Base-by-base conservation (phyloP, 805 yeast genomes). In the Zygosaccharomyces gambellarensis region DNA sequence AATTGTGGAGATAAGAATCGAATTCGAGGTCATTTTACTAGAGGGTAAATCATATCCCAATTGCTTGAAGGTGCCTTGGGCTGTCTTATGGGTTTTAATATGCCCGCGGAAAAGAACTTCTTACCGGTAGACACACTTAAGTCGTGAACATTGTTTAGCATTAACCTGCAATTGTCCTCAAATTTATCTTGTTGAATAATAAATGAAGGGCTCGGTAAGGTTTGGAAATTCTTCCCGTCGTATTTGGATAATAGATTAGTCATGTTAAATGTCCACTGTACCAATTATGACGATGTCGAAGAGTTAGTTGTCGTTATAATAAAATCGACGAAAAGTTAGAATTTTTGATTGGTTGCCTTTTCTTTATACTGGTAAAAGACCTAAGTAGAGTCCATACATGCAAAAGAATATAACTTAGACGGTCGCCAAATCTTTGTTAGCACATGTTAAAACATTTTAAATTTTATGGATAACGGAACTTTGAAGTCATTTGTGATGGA, bases 11-110 rank as follows among this genome's bases (percentile, higher is more conserved):
- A 85, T 87, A 3, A 86, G 81, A 25, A 85, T 73, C 41, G 76
- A 71, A 43, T 72, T 70, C 17, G 81, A 73, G 29, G 62, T 67
- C n/a, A 43, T 49, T 1, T 72, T 69, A 2, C 58, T 58, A 10
- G 56, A 43, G 10, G 63, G 58, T 27, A 54, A 46, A 4, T 74
- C 76, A 43, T 71, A 58, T 1, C 79, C 83, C 61, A 83, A 62
- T 65, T 83, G 86, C 38, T 77, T 62, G 21, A 64, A 57, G 2
- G 81, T 70, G 5, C 87, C 90, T 55, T 82, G 85, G 8, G 71
- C 54, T 1, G 86, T 76, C 63, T 87, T 86, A 63, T 84, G 90
- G 0, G 94, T 87, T 64, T 86, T 86, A 21, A 86, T 80, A 61
- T 85, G 90, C 3, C 86, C 83, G 51, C 95, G 71, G 62, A 85